phyloP scores from a whole-genome alignment of 257 asterid species.

The Catharanthus roseus region DNA sequence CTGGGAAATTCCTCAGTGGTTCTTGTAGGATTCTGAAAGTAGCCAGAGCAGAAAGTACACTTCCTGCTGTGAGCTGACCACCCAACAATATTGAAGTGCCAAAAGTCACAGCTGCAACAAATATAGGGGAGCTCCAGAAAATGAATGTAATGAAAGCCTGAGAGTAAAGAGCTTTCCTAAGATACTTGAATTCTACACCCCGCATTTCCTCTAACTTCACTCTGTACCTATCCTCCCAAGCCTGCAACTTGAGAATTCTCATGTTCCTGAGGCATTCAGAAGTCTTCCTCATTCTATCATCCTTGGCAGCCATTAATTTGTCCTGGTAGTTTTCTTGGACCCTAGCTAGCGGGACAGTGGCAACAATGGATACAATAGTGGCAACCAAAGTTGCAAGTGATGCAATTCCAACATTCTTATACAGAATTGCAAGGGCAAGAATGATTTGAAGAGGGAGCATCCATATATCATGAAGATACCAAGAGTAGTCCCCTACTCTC shows the following conservation, averaged over 20 bases:
- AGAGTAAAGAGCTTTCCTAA: slow-evolving; percentile 61
- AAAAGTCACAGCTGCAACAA: slow-evolving; percentile 64
- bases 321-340: slow-evolving; percentile 66
- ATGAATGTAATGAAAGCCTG: slow-evolving; percentile 68
- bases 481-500: slow-evolving; percentile 72
- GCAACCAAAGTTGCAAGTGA: slow-evolving; percentile 61
- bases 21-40: slow-evolving; percentile 73
- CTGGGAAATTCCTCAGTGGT: slow-evolving; percentile 72
- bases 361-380: slow-evolving; percentile 58
- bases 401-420: slow-evolving; percentile 72
- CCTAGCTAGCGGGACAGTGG: slow-evolving; percentile 62
- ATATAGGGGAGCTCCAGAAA: slow-evolving; percentile 79
- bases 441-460: slow-evolving; percentile 68
- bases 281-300: slow-evolving; percentile 73
- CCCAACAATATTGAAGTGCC: slow-evolving; percentile 66
- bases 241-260: slow-evolving; percentile 71
- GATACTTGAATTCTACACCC: slow-evolving; percentile 59
- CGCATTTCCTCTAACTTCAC: slow-evolving; percentile 63
- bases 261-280: slow-evolving; percentile 68
- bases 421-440: slow-evolving; percentile 65
- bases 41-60: slow-evolving; percentile 73
- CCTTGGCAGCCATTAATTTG: slow-evolving; percentile 70
- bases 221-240: slow-evolving; percentile 77
- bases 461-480: slow-evolving; percentile 79
- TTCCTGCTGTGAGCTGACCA: slow-evolving; percentile 70